Base-by-base conservation (phyloP, 1,284 basidiomycete genomes). In the Pyrrhoderma noxium region DNA sequence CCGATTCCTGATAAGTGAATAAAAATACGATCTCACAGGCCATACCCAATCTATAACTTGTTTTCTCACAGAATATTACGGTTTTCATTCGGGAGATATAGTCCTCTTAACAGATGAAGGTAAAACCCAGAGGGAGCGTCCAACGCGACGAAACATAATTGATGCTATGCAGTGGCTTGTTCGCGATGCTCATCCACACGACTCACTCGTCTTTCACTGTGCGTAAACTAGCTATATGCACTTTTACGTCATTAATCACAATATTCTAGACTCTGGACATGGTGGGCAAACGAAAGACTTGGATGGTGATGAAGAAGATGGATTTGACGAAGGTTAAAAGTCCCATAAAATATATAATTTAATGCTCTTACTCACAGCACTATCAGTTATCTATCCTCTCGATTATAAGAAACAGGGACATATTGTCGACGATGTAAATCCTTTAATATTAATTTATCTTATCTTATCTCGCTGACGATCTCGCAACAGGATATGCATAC, bases 151-250 rank as follows among this genome's bases (percentile, higher is more conserved):
- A 54, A 95, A 95, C 64, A 89, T 96, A 56, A 62, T 90, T n/a
- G 73, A 77, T 21, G 89, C 83, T 1, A 93, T 93, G 88, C 73
- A 71, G 41, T 94, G 92, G 92, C 77, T 95, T n/a, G 88, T 94
- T 2, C 67, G 71, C 22, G 80, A 74, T 54, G 91, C 92, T 1
- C 70, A 72, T 25, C 70, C 77, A 3, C 76, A 94, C 58, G 93
- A 94, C 65, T 84, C 90, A 1, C 68, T 95, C 8, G 91, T 94
- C 66, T 86, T 94, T 65, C 91, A 94, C 60, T 94, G 85, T 85
- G 62, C 3, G 14, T 22, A 18, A 19, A 43, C 21, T 9, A 31
- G 11, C 31, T 38, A 16, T 34, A 22, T 43, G 1, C 40, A 45
- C 14, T 40, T 25, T 13, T 9, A 0, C 46, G 38, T 14, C 9